These are phyloP conservation scores for Amylocarpus encephaloides DNA, from an alignment of 2,329 filamentous ascomycete genomes.

Conservation along the genomic window DNA sequence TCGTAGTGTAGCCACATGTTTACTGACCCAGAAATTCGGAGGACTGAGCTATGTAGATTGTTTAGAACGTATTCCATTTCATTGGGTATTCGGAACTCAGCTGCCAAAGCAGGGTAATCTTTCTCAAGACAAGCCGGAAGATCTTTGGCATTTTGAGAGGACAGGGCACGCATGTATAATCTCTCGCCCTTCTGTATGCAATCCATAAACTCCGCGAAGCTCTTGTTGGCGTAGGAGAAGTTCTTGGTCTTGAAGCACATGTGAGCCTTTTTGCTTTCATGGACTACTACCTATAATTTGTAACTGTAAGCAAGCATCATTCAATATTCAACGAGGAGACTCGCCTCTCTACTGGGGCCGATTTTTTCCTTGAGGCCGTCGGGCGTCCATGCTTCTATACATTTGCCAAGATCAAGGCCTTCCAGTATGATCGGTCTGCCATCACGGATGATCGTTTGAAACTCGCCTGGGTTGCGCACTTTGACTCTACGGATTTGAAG, in stretches of 20 bases:
- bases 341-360: constrained; percentile 54
- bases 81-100: constrained; percentile 64
- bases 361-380: constrained; percentile 60
- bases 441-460: constrained; percentile 50
- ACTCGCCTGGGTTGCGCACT: constrained; percentile 48
- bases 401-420: constrained; percentile 59
- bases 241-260: constrained; percentile 85
- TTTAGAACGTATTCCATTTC: constrained; percentile 52
- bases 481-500: constrained; percentile 45
- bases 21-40: constrained; percentile 73
- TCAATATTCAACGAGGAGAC: not conserved
- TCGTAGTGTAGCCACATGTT: constrained; percentile 60
- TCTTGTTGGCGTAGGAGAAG: constrained; percentile 65
- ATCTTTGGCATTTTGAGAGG: constrained; percentile 59
- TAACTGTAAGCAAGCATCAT: constrained; percentile 8
- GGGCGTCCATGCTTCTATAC: constrained; percentile 59
- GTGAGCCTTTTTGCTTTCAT: constrained; percentile 56
- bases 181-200: constrained; percentile 52
- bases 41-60: constrained; percentile 69
- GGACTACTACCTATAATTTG: constrained; percentile 57
- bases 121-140: constrained; percentile 60
- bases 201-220: constrained; percentile 61
- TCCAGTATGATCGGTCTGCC: constrained; percentile 61
- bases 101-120: constrained; percentile 65
- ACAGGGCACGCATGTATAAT: constrained; percentile 75